Base-by-base conservation (phyloP, 179 eudicot genomes). In the Amaranthus tricolor region DNA sequence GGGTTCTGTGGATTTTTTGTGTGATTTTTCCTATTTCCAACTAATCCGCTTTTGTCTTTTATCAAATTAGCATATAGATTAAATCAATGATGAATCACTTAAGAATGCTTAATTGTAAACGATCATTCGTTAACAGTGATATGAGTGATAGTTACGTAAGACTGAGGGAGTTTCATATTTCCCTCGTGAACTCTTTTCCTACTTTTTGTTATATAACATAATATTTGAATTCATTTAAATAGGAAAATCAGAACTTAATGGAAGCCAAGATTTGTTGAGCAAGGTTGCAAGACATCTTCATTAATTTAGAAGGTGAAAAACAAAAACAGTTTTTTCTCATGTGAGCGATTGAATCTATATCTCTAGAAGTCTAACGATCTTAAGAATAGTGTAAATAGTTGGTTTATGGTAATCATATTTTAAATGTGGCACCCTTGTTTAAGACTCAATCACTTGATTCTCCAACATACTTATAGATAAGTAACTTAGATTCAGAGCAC, bases 1-100 rank as follows among this genome's bases (percentile, higher is more conserved):
- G 51, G 21, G 59, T 20, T 58, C 58, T 21, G 16, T 68, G 71
- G 66, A 24, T 68, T 51, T 68, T 52, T 4, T 68, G 45, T 68
- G 47, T 52, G 55, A 21, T n/a, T 20, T 66, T 49, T 49, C 20
- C 10, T 7, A 9, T 51, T 50, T n/a, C 44, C n/a, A 71, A 59
- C 16, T 20, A 1, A 21, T 50, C 48, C 62, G 57, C 20, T 66
- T 63, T 24, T 68, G 64, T 70, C 24, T 61, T 51, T 44, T 73
- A 24, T 17, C 31, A 2, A 58, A 54, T 45, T 47, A 43, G 69
- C 21, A 17, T 56, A 65, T 43, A 59, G 50, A 44, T 71, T 31
- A 31, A n/a, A 49, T 17, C n/a, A 1, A 31, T 43, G 62, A 44
- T 68, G 21, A 54, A 52, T 78, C n/a, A 74, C 52, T 67, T 49